A percentile compares a stretch with the other conserved stretches of the same genome.
Conservation (phyloP, 164 flowering plant genomes). For the Vitis rotundifolia region DNA sequence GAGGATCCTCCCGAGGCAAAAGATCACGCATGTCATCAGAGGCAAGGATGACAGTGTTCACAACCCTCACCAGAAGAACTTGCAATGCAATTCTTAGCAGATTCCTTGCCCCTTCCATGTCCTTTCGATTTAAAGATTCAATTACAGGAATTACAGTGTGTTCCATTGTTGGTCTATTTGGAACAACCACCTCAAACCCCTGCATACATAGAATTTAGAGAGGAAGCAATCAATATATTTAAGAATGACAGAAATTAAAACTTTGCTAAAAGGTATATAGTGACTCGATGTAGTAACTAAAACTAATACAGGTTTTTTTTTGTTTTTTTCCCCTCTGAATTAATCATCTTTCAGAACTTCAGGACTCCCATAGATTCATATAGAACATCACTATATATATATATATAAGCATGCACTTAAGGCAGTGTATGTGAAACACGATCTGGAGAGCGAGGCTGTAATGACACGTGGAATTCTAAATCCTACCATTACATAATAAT, state of each 20-base stretch:
- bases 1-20: conserved; percentile 37
- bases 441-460: too few relatives aligned
- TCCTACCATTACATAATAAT: too few relatives aligned
- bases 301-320: too few relatives aligned
- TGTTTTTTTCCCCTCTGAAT: too few relatives aligned
- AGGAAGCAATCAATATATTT: background rate
- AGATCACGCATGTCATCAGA: conserved; percentile 34
- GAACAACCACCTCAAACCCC: conserved; percentile 49
- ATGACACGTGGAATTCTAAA: too few relatives aligned
- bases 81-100: conserved; percentile 39
- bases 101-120: conserved; percentile 36
- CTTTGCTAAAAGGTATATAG: too few relatives aligned
- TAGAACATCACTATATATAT: too few relatives aligned
- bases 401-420: too few relatives aligned
- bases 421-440: too few relatives aligned
- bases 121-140: conserved; percentile 31
- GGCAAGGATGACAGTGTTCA: conserved; percentile 36
- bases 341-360: too few relatives aligned
- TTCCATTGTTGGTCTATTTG: conserved; percentile 44
- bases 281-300: too few relatives aligned
- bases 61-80: conserved; percentile 40
- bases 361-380: too few relatives aligned
- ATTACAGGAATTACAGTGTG: conserved; percentile 32
- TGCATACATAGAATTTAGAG: conserved; percentile 4
- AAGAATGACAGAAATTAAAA: background rate